Evolutionary conservation across 345 rosid genomes (phyloP).

Genomic region (Crucihimalaya himalaica): DNA sequence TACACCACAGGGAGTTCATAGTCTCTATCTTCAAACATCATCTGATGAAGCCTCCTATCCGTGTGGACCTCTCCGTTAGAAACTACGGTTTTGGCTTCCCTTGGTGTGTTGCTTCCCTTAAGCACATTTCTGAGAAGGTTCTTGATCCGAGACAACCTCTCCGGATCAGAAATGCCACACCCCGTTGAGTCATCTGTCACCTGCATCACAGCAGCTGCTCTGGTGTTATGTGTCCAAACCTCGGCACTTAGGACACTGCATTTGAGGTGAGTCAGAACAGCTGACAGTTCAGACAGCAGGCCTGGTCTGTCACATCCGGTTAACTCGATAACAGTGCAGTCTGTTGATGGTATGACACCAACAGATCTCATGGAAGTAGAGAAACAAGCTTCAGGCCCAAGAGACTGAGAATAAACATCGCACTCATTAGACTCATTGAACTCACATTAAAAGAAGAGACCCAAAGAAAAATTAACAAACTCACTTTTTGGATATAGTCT

Average conservation of each 20-base stretch:
- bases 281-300: constrained; percentile 82
- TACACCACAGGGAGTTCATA: constrained; percentile 59
- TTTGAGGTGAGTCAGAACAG: constrained; percentile 77
- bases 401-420: constrained; percentile 49
- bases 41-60: constrained; percentile 93
- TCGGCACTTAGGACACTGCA: constrained; percentile 85
- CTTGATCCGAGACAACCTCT: constrained; percentile 65
- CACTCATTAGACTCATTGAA: constrained; percentile 23
- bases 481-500: constrained; percentile 76
- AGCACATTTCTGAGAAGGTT: constrained; percentile 73
- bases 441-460: constrained; percentile 8
- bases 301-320: constrained; percentile 93
- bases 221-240: constrained; percentile 90
- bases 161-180: constrained; percentile 62
- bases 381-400: constrained; percentile 83
- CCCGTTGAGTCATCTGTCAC: constrained; percentile 77
- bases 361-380: constrained; percentile 66
- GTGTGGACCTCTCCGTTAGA: constrained; percentile 67
- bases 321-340: constrained; percentile 79
- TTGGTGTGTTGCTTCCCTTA: constrained; percentile 68
- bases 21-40: constrained; percentile 98
- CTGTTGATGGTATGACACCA: constrained; percentile 68
- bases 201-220: constrained; percentile 92
- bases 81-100: constrained; percentile 70
- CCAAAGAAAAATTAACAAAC: not conserved